Evolutionary conservation across 129 eudicot species (phyloP).

Genomic region (Pseudognaphalium luteoalbum): DNA sequence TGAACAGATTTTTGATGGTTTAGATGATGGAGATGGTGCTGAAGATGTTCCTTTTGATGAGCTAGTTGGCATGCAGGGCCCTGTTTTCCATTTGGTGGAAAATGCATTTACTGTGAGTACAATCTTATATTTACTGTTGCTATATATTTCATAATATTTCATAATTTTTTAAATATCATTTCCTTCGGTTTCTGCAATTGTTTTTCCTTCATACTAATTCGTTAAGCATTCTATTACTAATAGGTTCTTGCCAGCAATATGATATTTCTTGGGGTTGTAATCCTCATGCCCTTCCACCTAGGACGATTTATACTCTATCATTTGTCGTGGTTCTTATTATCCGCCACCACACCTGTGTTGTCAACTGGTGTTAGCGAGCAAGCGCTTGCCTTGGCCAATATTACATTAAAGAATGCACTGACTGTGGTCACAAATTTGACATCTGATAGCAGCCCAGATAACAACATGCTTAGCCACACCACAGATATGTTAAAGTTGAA

Average conservation of each 20-base stretch:
- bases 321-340: slow-evolving; percentile 63
- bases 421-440: slow-evolving; percentile 69
- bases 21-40: slow-evolving; percentile 98
- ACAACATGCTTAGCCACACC: slow-evolving; percentile 18
- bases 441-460: slow-evolving; percentile 43
- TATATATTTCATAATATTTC: not conserved
- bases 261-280: slow-evolving; percentile 92
- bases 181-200: slow-evolving; percentile 5
- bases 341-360: slow-evolving; percentile 61
- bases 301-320: slow-evolving; percentile 76
- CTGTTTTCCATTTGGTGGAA: slow-evolving; percentile 92
- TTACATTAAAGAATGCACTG: slow-evolving; percentile 67
- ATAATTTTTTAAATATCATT: not conserved
- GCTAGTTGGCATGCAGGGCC: slow-evolving; percentile 98
- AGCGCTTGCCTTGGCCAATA: slow-evolving; percentile 78
- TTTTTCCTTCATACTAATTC: not conserved
- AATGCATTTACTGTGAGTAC: slow-evolving; percentile 94
- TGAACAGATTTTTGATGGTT: slow-evolving; percentile 96
- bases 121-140: not conserved
- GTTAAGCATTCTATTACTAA: not conserved
- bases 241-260: slow-evolving; percentile 99
- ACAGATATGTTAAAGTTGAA: slow-evolving; percentile 51
- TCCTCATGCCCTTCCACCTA: slow-evolving; percentile 78
- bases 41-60: slow-evolving; percentile 98
- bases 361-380: slow-evolving; percentile 59